These are phyloP conservation scores for Hericium alpestre DNA, from an alignment of 768 basidiomycete genomes.

Conservation along the genomic window DNA sequence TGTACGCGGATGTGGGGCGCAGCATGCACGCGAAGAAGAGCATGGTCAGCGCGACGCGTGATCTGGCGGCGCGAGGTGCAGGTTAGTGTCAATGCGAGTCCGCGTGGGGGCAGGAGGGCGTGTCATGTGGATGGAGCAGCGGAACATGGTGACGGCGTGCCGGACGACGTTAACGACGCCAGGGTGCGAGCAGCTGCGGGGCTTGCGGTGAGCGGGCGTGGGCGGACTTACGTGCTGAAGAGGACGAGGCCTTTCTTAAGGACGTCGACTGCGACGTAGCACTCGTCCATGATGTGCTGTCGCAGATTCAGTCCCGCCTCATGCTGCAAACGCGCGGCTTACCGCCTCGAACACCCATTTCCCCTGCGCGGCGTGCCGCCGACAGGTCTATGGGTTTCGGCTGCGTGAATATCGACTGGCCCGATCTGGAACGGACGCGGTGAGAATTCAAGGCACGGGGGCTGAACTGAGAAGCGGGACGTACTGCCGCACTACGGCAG, in stretches of 20 bases:
- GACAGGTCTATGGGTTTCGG: conserved; percentile 82
- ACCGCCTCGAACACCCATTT: conserved; percentile 47
- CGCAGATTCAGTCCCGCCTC: background rate
- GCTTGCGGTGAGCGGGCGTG: background rate
- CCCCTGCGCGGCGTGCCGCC: conserved; percentile 54
- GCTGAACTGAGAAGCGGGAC: conserved; percentile 20
- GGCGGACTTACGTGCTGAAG: conserved; percentile 65
- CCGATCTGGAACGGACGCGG: conserved; percentile 43
- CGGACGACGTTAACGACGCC: conserved; percentile 78
- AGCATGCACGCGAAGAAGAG: conserved; percentile 55
- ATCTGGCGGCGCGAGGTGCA: conserved; percentile 82
- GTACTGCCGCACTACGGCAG: conserved; percentile 88
- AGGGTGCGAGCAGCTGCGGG: conserved; percentile 60
- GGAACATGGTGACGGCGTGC: conserved; percentile 43
- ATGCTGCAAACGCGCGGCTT: background rate
- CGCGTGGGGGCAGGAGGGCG: background rate
- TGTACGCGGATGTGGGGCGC: conserved; percentile 51
- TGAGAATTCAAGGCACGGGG: background rate
- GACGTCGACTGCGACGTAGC: conserved; percentile 69
- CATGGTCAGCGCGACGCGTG: conserved; percentile 61
- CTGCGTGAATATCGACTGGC: conserved; percentile 79
- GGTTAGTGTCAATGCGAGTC: conserved; percentile 28
- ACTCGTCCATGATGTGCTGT: conserved; percentile 74
- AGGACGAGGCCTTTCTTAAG: conserved; percentile 70
- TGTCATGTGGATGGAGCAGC: conserved; percentile 70